Conservation (phyloP, 257 asterid species). For the Salvia splendens region DNA sequence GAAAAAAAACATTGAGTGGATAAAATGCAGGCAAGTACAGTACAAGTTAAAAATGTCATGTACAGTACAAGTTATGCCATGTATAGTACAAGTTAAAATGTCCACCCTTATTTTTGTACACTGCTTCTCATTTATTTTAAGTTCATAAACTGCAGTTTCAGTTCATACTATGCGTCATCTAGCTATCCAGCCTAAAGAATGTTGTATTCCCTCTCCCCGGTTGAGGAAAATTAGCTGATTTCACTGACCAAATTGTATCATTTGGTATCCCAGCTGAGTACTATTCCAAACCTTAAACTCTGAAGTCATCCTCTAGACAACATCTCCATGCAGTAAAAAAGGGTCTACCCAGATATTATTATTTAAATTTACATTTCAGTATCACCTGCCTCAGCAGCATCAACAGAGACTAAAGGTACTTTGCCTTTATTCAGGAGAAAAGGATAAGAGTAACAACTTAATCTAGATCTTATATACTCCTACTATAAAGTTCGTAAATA, state of each 20-base stretch:
- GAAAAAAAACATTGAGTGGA: neutral
- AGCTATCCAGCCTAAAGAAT: neutral
- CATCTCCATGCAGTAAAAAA: slow-evolving; percentile 1
- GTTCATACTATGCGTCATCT: neutral
- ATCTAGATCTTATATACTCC: neutral
- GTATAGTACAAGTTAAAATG: slow-evolving; percentile 4
- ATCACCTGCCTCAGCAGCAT: neutral
- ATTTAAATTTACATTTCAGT: neutral
- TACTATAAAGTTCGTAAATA: neutral
- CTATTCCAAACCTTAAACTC: neutral
- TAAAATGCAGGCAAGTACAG: neutral
- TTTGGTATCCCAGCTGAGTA: neutral
- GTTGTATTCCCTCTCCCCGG: neutral
- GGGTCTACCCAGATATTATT: neutral
- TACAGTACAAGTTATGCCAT: slow-evolving; percentile 2
- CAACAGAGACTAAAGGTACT: slow-evolving; percentile 1
- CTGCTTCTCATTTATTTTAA: neutral
- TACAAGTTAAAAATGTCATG: slow-evolving; percentile 1
- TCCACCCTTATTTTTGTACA: neutral
- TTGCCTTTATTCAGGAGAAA: neutral
- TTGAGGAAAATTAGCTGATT: neutral
- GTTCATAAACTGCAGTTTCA: neutral
- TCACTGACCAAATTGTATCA: neutral
- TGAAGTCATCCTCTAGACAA: neutral
- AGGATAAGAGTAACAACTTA: neutral